Base-by-base conservation (phyloP, 2,329 filamentous ascomycete species). In the Emergomyces orientalis region DNA sequence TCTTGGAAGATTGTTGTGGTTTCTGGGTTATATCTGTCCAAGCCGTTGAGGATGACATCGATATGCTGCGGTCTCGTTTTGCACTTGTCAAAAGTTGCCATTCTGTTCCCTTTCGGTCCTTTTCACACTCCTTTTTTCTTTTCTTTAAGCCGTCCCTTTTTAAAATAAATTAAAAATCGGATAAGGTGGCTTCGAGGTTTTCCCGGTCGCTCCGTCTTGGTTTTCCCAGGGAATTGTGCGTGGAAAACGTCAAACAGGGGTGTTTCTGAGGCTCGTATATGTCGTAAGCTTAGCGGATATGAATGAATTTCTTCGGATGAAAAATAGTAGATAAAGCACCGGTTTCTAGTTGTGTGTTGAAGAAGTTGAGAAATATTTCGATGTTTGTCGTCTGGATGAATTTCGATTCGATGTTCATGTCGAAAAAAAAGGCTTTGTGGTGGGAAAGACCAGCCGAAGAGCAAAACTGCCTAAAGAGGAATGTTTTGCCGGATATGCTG, bases 21-120 rank as follows among this genome's bases (percentile, higher is more conserved):
- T 82, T 99, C 94, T 51, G 94, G 94, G 79, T 99, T 99, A 82
- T 99, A 99, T 74, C 94, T 86, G 79, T 99, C 94, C 67, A 99
- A 90, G 71, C 94, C 93, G 80, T 93, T 96, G 75, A 99, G 91
- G 74, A 99, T 97, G 77, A 81, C 83, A 75, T 91, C 88, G 78
- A 99, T 95, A 77, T 94, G 87, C 70, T 94, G 90, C 71, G 94
- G 93, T 77, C 94, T 84, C 79, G 96, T 90, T 72, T 90, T 87
- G 81, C 90, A 89, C 79, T 92, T 90, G 84, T 97, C 93, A 81
- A 88, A 89, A 65, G 85, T 78, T 14, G 72, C 59, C 51, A 58
- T 59, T 47, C 56, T 52, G 55, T 62, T 62, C 32, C 60, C 19
- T 60, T 60, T 49, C 14, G 22, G 17, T 43, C 77, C 60, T 34